Percentiles rank a stretch among this genome's conserved stretches.
Evolutionary conservation across 2,329 filamentous ascomycete genomes (phyloP).

Genomic region (Paracorniculantispora psalliotae): DNA sequence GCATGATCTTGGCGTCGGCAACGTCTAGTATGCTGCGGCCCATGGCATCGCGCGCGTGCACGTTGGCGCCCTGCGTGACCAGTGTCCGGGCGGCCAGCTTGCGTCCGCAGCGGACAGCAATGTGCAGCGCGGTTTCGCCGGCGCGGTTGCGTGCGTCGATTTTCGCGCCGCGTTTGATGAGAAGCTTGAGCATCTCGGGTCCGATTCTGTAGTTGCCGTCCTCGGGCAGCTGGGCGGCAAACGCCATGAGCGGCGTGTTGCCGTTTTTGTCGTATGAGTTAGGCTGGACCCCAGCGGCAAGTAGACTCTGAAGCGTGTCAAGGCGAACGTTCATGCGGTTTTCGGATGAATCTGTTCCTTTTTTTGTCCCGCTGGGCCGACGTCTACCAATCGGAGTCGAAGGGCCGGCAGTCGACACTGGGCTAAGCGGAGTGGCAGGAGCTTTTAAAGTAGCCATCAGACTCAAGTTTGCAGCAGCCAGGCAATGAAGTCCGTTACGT

Average conservation of each 20-base stretch:
- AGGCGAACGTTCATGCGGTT: constrained; percentile 26
- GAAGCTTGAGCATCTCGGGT: constrained; percentile 39
- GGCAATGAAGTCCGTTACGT: constrained; percentile 53
- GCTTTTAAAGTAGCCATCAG: constrained; percentile 21
- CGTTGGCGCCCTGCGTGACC: constrained; percentile 42
- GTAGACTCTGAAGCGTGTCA: constrained; percentile 24
- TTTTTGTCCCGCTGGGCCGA: background rate
- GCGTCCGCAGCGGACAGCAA: constrained; percentile 48
- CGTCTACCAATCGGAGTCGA: background rate
- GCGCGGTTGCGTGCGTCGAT: constrained; percentile 47
- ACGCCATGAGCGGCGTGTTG: constrained; percentile 52
- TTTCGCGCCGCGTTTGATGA: constrained; percentile 39
- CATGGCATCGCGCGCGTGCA: constrained; percentile 40
- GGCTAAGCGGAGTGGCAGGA: background rate
- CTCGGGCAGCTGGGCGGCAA: constrained; percentile 45
- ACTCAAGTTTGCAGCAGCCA: constrained; percentile 50
- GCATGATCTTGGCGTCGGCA: constrained; percentile 35
- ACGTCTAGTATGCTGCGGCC: constrained; percentile 43
- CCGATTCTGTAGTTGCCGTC: constrained; percentile 46
- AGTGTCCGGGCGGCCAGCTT: constrained; percentile 47
- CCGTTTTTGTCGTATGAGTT: constrained; percentile 50
- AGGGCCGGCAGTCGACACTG: background rate
- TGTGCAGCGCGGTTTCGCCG: constrained; percentile 51
- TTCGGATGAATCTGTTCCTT: constrained; percentile 29
- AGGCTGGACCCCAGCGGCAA: constrained; percentile 37